Conservation (phyloP, 2,329 filamentous ascomycete genomes). For the Pseudogymnoascus sp. region DNA sequence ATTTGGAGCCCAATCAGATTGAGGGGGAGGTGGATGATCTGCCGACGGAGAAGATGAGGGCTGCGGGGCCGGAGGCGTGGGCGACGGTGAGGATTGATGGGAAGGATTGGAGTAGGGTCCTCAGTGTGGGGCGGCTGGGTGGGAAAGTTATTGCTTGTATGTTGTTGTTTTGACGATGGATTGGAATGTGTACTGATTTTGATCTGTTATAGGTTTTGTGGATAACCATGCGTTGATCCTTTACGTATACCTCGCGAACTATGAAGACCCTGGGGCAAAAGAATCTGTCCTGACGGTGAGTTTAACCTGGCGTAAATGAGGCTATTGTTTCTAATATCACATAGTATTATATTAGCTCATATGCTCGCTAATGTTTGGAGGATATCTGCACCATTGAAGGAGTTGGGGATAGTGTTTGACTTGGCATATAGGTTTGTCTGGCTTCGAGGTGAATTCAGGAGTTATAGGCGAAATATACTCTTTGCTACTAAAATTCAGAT, state of each 20-base stretch:
- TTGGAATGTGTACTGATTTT: conserved; percentile 16
- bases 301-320: background rate
- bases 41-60: conserved; percentile 70
- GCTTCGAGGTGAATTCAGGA: background rate
- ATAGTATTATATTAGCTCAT: conserved; percentile 3
- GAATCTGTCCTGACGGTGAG: conserved; percentile 2
- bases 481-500: background rate
- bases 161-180: conserved; percentile 20
- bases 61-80: conserved; percentile 73
- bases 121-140: conserved; percentile 83
- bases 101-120: conserved; percentile 86
- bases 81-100: conserved; percentile 86
- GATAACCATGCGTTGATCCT: conserved; percentile 73
- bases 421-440: background rate
- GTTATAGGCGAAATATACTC: background rate
- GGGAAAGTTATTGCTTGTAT: conserved; percentile 85
- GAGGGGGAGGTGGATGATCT: conserved; percentile 55
- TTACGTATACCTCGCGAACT: conserved; percentile 70
- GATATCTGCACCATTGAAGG: background rate
- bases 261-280: background rate
- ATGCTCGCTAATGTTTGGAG: background rate
- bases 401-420: background rate
- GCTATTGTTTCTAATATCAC: background rate
- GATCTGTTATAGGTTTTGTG: conserved; percentile 48
- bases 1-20: conserved; percentile 71